Conservation (phyloP, 805 yeast genomes). For the Candida methanosorbosa region DNA sequence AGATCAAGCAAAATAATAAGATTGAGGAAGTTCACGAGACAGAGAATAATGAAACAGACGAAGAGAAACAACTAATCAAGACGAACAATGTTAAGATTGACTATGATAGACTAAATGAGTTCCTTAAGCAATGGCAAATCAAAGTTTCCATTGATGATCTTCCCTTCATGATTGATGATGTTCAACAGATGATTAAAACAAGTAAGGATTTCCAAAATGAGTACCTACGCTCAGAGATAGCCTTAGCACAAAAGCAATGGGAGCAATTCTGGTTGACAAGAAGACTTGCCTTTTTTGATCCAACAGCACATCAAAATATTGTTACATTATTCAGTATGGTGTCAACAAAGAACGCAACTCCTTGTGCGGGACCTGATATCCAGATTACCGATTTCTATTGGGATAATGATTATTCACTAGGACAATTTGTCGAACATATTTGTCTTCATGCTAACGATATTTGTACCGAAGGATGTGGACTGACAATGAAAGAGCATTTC, state of each 20-base stretch:
- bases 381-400: constrained; percentile 81
- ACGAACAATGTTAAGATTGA: constrained; percentile 8
- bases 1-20: constrained; percentile 11
- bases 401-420: constrained; percentile 84
- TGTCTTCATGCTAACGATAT: constrained; percentile 55
- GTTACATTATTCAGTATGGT: constrained; percentile 75
- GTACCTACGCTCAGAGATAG: constrained; percentile 17
- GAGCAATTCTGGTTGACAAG: constrained; percentile 40
- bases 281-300: constrained; percentile 49
- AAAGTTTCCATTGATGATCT: constrained; percentile 13
- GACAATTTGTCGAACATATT: constrained; percentile 77
- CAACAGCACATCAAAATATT: constrained; percentile 70
- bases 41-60: constrained; percentile 7
- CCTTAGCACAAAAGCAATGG: constrained; percentile 52
- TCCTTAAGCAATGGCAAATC: constrained; percentile 9
- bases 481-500: constrained; percentile 61
- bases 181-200: constrained; percentile 28
- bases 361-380: constrained; percentile 87
- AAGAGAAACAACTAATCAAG: constrained; percentile 1
- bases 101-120: constrained; percentile 11
- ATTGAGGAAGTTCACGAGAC: neutral
- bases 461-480: constrained; percentile 82
- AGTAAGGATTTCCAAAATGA: constrained; percentile 20
- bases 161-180: constrained; percentile 29
- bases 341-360: constrained; percentile 76